Base-by-base conservation (phyloP, 202 grass and related monocot genomes). In the Digitaria exilis region DNA sequence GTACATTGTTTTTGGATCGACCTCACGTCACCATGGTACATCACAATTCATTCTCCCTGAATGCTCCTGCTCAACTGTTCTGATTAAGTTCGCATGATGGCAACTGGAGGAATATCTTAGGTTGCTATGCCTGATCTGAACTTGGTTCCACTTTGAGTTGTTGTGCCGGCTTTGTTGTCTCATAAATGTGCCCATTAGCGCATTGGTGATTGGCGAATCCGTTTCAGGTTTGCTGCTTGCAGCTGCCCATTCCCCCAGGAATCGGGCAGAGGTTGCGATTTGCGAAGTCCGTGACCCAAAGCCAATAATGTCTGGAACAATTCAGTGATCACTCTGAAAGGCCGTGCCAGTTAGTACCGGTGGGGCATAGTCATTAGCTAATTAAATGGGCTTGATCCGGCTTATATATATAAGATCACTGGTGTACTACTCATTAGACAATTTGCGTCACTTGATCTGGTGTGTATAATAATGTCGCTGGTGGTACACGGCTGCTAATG, bases 61-160 rank as follows among this genome's bases (percentile, higher is more conserved):
- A 39, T 72, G 68, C 60, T 78, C n/a, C 30, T 26, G 42, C 57
- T 82, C 65, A 78, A 61, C 83, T 8, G 73, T 69, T 24, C 25
- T 54, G 79, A 89, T 74, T 43, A 50, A 18, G 24, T 51, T 69
- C 67, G 73, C 83, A 73, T n/a, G 74, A 83, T 82, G 60, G 73
- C 48, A 68, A 73, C 73, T 31, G 51, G 26, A 54, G 62, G 71
- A 28, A 71, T 71, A 89, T 78, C 75, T 56, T 70, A 41, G 45
- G 62, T 70, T 50, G 88, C 54, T 75, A 71, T 70, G 80, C 56
- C 70, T 85, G 61, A 84, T 87, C 69, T 25, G 69, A 71, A 71
- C 52, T 50, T 71, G 80, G 80, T 58, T 50, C 43, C 68, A 29
- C 28, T 81, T 31, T 31, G 44, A 87, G 80, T 74, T 62, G 74